phyloP scores from a whole-genome alignment of 1,284 basidiomycete species.

The Sanghuangporus baumii region DNA sequence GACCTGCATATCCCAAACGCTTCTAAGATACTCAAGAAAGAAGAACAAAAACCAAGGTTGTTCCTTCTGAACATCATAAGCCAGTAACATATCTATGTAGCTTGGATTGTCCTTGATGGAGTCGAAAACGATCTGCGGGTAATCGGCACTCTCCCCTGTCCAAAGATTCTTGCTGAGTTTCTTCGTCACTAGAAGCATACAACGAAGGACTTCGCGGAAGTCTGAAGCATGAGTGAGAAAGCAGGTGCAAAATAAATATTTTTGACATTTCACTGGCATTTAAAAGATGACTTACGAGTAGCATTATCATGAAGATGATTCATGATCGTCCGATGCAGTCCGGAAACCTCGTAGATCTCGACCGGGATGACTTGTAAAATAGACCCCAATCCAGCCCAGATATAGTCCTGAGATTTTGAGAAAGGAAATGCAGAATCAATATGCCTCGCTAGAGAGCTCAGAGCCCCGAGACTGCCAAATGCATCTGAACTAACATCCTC shows the following conservation, averaged over 20 bases:
- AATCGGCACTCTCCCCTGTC: constrained; percentile 60
- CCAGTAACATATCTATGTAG: constrained; percentile 48
- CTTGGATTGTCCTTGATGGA: constrained; percentile 75
- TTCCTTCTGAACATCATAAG: constrained; percentile 29
- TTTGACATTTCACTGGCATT: neutral
- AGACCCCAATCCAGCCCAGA: constrained; percentile 47
- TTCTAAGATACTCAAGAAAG: constrained; percentile 53
- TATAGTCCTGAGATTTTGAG: neutral
- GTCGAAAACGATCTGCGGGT: constrained; percentile 72
- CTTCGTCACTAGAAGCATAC: constrained; percentile 48
- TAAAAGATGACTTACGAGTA: constrained; percentile 45
- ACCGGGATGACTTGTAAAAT: constrained; percentile 51
- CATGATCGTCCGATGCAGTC: constrained; percentile 41
- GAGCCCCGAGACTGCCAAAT: neutral
- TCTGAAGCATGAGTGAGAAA: constrained; percentile 38
- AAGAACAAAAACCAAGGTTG: constrained; percentile 45
- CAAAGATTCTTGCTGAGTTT: constrained; percentile 54
- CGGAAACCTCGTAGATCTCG: constrained; percentile 33
- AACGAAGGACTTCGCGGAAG: constrained; percentile 58
- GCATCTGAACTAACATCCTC: constrained; percentile 13
- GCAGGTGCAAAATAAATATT: neutral
- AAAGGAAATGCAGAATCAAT: constrained; percentile 10
- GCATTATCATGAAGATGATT: constrained; percentile 60
- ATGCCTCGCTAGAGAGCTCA: neutral
- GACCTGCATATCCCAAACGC: constrained; percentile 42